Percentiles rank a stretch among this genome's conserved stretches.
Conservation (phyloP, 305 asterid genomes). For the Solanum hybrid region DNA sequence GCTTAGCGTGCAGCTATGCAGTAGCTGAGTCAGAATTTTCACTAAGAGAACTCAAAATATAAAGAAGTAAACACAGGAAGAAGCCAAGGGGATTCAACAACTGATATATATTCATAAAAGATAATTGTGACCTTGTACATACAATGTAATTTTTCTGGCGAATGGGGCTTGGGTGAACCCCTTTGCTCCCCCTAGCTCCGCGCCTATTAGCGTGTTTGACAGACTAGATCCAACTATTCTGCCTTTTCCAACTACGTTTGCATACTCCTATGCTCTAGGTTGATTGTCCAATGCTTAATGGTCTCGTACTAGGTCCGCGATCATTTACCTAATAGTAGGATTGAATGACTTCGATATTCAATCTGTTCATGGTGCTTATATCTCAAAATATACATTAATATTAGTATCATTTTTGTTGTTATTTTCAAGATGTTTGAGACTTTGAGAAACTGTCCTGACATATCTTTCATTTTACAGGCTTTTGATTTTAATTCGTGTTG, state of each 20-base stretch:
- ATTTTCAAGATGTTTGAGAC: not conserved
- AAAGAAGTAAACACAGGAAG: not conserved
- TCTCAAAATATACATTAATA: not conserved
- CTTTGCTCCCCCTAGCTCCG: not conserved
- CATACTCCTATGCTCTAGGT: not conserved
- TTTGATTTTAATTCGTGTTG: conserved; percentile 51
- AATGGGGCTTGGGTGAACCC: not conserved
- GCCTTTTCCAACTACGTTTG: not conserved
- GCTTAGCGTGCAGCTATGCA: not conserved
- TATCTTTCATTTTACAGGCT: conserved; percentile 33
- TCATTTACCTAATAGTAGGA: not conserved
- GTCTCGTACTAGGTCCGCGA: not conserved
- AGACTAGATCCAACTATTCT: not conserved
- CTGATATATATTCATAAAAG: not conserved
- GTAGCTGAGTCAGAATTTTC: not conserved
- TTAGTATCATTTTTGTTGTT: too few relatives aligned
- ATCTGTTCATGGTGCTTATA: not conserved
- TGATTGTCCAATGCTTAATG: not conserved
- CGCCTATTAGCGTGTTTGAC: not conserved
- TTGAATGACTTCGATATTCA: not conserved
- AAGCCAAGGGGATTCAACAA: not conserved
- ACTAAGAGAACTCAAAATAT: not conserved
- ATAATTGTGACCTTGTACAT: not conserved
- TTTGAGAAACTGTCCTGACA: not conserved
- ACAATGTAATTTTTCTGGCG: not conserved